phyloP scores from a whole-genome alignment of 116 monocot species.

The Iris pallida region DNA sequence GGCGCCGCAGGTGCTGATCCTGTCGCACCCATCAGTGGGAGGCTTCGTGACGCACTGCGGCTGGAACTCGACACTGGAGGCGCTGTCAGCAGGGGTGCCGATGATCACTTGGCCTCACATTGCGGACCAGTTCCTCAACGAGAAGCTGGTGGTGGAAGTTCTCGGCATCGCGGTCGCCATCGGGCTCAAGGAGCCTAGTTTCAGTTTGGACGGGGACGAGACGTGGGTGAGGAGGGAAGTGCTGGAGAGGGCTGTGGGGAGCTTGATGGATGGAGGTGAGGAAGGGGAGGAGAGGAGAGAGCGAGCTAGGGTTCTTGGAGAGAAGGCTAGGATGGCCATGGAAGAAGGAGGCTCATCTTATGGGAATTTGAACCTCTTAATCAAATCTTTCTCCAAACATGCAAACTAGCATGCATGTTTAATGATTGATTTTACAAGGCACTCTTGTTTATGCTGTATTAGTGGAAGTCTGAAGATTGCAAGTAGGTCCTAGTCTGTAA shows the following conservation, averaged over 20 bases:
- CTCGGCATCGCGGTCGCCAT: slow-evolving; percentile 13
- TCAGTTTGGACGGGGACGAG: not conserved
- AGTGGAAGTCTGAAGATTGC: too few relatives aligned
- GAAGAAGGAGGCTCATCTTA: not conserved
- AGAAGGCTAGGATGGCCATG: slow-evolving; percentile 3
- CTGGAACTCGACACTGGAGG: slow-evolving; percentile 44
- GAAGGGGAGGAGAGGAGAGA: not conserved
- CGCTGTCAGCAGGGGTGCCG: slow-evolving; percentile 21
- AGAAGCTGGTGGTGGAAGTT: slow-evolving; percentile 17
- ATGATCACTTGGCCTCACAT: slow-evolving; percentile 33
- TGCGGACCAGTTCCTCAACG: slow-evolving; percentile 20
- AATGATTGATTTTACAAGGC: too few relatives aligned
- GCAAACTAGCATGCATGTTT: too few relatives aligned
- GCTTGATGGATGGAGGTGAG: not conserved
- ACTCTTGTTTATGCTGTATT: too few relatives aligned
- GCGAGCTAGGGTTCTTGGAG: not conserved
- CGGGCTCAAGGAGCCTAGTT: not conserved
- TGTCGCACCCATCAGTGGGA: slow-evolving; percentile 24
- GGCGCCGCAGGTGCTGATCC: slow-evolving; percentile 27
- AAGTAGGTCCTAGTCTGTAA: too few relatives aligned
- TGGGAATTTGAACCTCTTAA: too few relatives aligned
- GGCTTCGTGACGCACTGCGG: slow-evolving; percentile 51
- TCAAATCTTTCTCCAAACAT: too few relatives aligned
- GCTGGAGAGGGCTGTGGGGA: not conserved
- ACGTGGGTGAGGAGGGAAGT: slow-evolving; percentile 3